Evolutionary conservation across 169 alveolate species (phyloP).

Genomic region (Pseudocohnilembus persalinus): DNA sequence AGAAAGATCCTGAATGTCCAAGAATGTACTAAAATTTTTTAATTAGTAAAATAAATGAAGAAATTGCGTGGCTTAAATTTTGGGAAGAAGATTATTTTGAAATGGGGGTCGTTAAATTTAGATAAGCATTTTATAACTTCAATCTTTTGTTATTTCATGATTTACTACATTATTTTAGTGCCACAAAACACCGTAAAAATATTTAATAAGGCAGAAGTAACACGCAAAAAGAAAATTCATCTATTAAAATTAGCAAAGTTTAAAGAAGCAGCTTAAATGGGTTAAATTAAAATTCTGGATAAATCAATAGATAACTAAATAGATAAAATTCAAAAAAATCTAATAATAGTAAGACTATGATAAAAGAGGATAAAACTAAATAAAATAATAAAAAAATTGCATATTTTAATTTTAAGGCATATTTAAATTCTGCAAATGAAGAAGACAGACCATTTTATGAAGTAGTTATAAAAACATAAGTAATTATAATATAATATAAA

Average conservation of each 20-base stretch:
- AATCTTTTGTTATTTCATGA: not conserved
- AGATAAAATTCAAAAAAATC: too few relatives aligned
- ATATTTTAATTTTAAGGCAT: not conserved
- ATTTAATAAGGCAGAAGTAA: too few relatives aligned
- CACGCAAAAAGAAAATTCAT: too few relatives aligned
- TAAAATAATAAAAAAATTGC: not conserved
- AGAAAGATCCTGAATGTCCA: not conserved
- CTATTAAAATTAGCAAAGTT: too few relatives aligned
- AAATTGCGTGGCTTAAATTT: not conserved
- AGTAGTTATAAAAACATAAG: not conserved
- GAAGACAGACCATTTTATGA: not conserved
- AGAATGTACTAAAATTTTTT: not conserved
- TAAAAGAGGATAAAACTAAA: not conserved
- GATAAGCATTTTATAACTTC: not conserved
- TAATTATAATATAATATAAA: too few relatives aligned
- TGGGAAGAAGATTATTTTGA: not conserved
- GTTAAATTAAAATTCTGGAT: too few relatives aligned
- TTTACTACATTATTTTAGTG: not conserved
- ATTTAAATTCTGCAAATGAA: not conserved
- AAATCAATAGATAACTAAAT: not conserved
- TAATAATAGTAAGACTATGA: too few relatives aligned
- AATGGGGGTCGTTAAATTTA: not conserved
- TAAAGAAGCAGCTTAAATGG: too few relatives aligned
- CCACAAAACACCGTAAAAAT: too few relatives aligned
- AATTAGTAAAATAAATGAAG: not conserved